Evolutionary conservation across 2,329 filamentous ascomycete genomes (phyloP).

Genomic region (Trichophyton verrucosum): DNA sequence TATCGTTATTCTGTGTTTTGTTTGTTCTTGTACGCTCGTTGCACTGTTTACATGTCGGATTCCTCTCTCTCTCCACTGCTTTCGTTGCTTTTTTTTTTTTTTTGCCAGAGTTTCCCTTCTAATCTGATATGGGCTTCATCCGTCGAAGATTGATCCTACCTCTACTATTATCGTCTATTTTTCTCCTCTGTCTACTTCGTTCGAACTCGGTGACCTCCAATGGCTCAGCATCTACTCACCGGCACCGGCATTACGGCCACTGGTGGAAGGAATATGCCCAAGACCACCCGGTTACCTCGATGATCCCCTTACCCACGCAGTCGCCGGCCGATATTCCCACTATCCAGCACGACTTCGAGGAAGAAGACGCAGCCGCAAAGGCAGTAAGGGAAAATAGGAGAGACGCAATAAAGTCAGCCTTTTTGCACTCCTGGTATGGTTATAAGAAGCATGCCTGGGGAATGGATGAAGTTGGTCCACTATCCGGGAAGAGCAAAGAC

Average conservation of each 20-base stretch:
- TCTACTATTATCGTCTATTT: slow-evolving; percentile 7
- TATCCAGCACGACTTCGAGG: slow-evolving; percentile 20
- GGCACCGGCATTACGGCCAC: not conserved
- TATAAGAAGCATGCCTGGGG: slow-evolving; percentile 52
- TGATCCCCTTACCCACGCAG: slow-evolving; percentile 17
- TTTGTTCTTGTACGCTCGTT: not conserved
- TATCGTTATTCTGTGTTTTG: not conserved
- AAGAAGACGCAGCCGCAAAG: slow-evolving; percentile 18
- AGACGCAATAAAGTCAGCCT: slow-evolving; percentile 39
- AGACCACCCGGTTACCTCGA: slow-evolving; percentile 16
- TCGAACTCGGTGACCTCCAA: not conserved
- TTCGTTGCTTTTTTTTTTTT: not conserved
- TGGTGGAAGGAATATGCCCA: slow-evolving; percentile 12
- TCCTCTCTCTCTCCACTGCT: not conserved
- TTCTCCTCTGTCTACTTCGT: slow-evolving; percentile 8
- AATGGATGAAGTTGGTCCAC: slow-evolving; percentile 47
- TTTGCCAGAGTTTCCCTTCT: not conserved
- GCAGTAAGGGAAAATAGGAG: slow-evolving; percentile 30
- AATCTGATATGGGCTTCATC: slow-evolving; percentile 5
- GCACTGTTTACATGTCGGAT: not conserved
- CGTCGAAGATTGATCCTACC: slow-evolving; percentile 11
- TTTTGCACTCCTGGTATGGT: slow-evolving; percentile 45
- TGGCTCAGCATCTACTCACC: not conserved
- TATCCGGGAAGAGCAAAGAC: slow-evolving; percentile 42
- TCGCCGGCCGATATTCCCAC: slow-evolving; percentile 16